Evolutionary conservation across 257 asterid genomes (phyloP), one percentile per base, ranked within the genome.

Genomic region (Jasminum sambac): DNA sequence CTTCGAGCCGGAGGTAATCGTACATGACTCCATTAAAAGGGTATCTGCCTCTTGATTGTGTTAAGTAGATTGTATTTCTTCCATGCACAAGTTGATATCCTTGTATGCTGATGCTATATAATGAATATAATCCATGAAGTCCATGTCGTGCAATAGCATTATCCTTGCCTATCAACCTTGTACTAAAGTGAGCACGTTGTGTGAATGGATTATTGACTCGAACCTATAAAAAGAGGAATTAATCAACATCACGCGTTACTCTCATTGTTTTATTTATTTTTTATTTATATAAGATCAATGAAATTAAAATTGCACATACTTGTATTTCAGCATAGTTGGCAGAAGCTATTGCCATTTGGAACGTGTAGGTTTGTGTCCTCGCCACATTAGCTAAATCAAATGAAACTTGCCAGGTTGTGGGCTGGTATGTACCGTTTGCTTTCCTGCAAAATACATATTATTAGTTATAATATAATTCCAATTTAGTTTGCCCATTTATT

Each of bases 111-210:
- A 86, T 77, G 13, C 61, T 70, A 57, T 77, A 86, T 2, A 77
- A 11, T 64, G 72, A 78, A 38, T 92, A 86, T 40, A 74, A 66
- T 7, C 98, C 98, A 66, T 92, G 98, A 66, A 77, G 83, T n/a
- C 96, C 98, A 72, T 92, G 98, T 41, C 98, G 85, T 7, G 98
- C 96, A 11, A 92, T 92, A 1, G 84, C 84, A 14, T 92, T 92
- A 77, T 89, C 96, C 65, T 58, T 67, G 2, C 96, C 98, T 39
- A 86, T 78, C 30, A 26, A 34, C n/a, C 80, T 74, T 0, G 90
- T 85, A 5, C 86, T 75, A 30, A 89, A 84, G 55, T 64, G 80
- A 57, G 87, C 83, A 7, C 6, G 30, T 5, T 21, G 41, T 19
- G 9, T 40, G 4, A 55, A 0, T 2, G 66, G 81, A 34, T 72